Conservation (phyloP, 805 yeast genomes). For the Kodamaea hsintzibuensis region DNA sequence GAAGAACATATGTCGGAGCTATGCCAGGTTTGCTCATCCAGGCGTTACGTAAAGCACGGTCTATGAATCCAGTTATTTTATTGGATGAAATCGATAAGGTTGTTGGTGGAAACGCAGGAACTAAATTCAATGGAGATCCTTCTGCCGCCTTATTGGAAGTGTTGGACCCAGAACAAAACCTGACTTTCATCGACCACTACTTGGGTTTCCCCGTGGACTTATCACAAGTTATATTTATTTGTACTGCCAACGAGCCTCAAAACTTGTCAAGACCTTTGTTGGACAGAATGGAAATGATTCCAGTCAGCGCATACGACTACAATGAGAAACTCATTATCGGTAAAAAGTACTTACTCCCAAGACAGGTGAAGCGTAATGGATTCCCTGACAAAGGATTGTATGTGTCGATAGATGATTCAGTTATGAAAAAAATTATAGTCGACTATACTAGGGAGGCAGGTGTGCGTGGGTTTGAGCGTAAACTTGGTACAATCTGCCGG, state of each 20-base stretch:
- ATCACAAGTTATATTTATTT: slow-evolving; percentile 76
- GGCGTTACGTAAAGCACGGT: slow-evolving; percentile 70
- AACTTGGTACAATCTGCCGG: slow-evolving; percentile 74
- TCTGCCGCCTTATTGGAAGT: slow-evolving; percentile 88
- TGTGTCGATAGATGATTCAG: slow-evolving; percentile 50
- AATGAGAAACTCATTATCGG: slow-evolving; percentile 77
- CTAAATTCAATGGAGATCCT: slow-evolving; percentile 75
- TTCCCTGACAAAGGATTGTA: slow-evolving; percentile 36
- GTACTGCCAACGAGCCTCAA: slow-evolving; percentile 80
- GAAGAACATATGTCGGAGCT: slow-evolving; percentile 90
- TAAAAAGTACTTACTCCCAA: slow-evolving; percentile 65
- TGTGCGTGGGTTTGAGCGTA: slow-evolving; percentile 76
- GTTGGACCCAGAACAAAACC: slow-evolving; percentile 87
- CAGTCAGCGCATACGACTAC: slow-evolving; percentile 76
- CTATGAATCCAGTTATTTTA: slow-evolving; percentile 80
- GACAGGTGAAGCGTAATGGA: slow-evolving; percentile 72
- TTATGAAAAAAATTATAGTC: slow-evolving; percentile 61
- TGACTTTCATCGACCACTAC: slow-evolving; percentile 75
- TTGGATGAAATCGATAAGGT: slow-evolving; percentile 87
- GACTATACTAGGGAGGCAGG: slow-evolving; percentile 85
- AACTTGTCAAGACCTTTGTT: slow-evolving; percentile 73
- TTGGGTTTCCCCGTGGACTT: slow-evolving; percentile 83
- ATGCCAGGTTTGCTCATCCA: slow-evolving; percentile 85
- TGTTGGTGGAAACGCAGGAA: slow-evolving; percentile 49
- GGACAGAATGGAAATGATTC: slow-evolving; percentile 83